Conservation (phyloP, 2,329 filamentous ascomycete genomes). For the Xenoacremonium recifei region DNA sequence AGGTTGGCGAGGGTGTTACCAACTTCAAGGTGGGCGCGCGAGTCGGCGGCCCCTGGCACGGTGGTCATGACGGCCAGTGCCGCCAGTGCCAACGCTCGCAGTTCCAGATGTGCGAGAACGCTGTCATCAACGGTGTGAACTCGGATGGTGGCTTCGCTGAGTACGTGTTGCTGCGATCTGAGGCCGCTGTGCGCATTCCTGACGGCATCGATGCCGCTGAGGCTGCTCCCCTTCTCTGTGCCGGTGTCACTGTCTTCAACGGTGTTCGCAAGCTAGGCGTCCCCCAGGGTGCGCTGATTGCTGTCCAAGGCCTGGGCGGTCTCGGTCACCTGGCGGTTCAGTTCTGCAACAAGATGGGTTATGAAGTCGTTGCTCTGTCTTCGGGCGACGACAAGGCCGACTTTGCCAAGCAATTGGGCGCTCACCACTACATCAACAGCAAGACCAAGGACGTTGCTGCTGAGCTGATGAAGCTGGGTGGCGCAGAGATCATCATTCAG, state of each 20-base stretch:
- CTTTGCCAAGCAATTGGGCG: slow-evolving; percentile 55
- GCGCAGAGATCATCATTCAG: slow-evolving; percentile 59
- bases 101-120: slow-evolving; percentile 68
- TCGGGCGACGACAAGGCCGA: slow-evolving; percentile 64
- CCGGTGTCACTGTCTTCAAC: slow-evolving; percentile 65
- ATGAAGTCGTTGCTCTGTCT: slow-evolving; percentile 67
- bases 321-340: slow-evolving; percentile 77
- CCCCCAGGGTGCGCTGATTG: slow-evolving; percentile 51
- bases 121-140: slow-evolving; percentile 62
- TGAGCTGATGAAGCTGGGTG: slow-evolving; percentile 55
- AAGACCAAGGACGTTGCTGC: slow-evolving; percentile 46
- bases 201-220: slow-evolving; percentile 49
- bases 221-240: slow-evolving; percentile 61
- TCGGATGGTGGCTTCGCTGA: slow-evolving; percentile 67
- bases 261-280: slow-evolving; percentile 53
- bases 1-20: slow-evolving; percentile 55
- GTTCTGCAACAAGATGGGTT: slow-evolving; percentile 75
- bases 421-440: slow-evolving; percentile 49
- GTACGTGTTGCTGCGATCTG: slow-evolving; percentile 58
- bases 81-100: slow-evolving; percentile 59
- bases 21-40: slow-evolving; percentile 62
- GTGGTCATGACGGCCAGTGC: slow-evolving; percentile 61
- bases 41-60: slow-evolving; percentile 52
- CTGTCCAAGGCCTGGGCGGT: slow-evolving; percentile 69
- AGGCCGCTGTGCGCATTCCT: slow-evolving; percentile 59